phyloP scores from a whole-genome alignment of 2,329 filamentous ascomycete genomes.

The Zymoseptoria crescenta region DNA sequence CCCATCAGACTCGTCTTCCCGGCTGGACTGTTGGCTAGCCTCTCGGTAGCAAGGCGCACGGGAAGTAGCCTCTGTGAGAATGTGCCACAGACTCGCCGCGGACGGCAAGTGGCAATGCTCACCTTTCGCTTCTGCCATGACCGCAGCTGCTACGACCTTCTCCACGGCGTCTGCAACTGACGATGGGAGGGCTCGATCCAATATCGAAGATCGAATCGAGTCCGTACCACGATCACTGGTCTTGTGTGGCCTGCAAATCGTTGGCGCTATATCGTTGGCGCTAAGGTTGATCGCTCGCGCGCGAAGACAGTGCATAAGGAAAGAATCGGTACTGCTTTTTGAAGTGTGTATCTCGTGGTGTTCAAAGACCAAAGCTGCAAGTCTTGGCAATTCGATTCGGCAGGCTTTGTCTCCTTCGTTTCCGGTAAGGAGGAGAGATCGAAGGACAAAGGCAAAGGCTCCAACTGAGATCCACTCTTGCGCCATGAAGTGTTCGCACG shows the following conservation, averaged over 20 bases:
- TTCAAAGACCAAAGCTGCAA: constrained; percentile 16
- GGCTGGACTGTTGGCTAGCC: background rate
- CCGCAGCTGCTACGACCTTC: constrained; percentile 3
- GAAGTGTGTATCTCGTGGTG: constrained; percentile 6
- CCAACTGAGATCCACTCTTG: constrained; percentile 13
- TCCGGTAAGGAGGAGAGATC: constrained; percentile 24
- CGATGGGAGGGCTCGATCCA: background rate
- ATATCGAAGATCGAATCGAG: background rate
- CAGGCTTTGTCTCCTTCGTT: constrained; percentile 3
- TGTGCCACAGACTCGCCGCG: constrained; percentile 23
- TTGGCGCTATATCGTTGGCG: too few relatives aligned
- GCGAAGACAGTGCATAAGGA: constrained; percentile 10
- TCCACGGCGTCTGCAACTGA: constrained; percentile 2
- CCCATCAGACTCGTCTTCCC: constrained; percentile 4
- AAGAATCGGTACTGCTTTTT: constrained; percentile 27
- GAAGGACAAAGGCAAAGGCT: constrained; percentile 20
- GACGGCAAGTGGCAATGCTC: constrained; percentile 3
- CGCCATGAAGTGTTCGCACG: constrained; percentile 21
- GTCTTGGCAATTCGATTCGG: constrained; percentile 6
- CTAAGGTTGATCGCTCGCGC: constrained; percentile 14
- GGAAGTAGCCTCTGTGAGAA: constrained; percentile 13
- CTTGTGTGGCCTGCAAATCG: constrained; percentile 15
- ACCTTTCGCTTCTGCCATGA: background rate
- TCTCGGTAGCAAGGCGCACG: background rate
- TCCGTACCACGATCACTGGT: background rate